Evolutionary conservation across 1,284 basidiomycete species (phyloP), one percentile per base, ranked within the genome.

Genomic region (Trichosporon coremiiforme): DNA sequence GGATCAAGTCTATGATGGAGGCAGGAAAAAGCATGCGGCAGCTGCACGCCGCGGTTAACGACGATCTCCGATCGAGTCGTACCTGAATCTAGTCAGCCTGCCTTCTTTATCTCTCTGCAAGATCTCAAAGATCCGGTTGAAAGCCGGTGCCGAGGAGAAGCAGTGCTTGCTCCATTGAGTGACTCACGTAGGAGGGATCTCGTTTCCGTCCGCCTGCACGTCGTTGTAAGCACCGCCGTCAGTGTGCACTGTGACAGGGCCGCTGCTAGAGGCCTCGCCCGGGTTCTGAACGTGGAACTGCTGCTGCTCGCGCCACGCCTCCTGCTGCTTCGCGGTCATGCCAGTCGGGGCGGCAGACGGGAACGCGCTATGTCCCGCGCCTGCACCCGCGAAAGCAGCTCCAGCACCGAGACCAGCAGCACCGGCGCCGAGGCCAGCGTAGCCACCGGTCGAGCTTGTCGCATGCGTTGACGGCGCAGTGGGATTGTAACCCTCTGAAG

Each of bases 271-370:
- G 5, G 45, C 70, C 8, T 31, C 64, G 7, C 66, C 64, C 64
- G 60, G 75, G 70, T 79, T 80, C 65, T 75, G 76, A 13, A 79
- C 77, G 41, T 73, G 75, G 73, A 77, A 77, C 22, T 77, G 68
- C 68, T 81, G 76, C 9, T 68, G 68, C 63, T 82, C 79, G 41
- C 78, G 75, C 67, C 78, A 79, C 53, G 79, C 79, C 72, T 82
- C 80, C 33, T 76, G 65, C 73, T 82, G 80, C 73, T 82, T 82
- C 12, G 77, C 72, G 1, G 74, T 69, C 79, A 80, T 78, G 31
- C 70, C 75, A 15, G 71, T 50, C 17, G 57, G 63, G n/a, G 62
- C 68, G n/a, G 69, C 67, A 22, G 62, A 22, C 15, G 70, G 67
- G 65, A 69, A 69, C 6, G 65, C 50, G 17, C 7, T 53, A 53